These are phyloP conservation scores for Acanthamoeba rhysodes DNA, from an alignment of 208 protist genomes.

Conservation along the genomic window DNA sequence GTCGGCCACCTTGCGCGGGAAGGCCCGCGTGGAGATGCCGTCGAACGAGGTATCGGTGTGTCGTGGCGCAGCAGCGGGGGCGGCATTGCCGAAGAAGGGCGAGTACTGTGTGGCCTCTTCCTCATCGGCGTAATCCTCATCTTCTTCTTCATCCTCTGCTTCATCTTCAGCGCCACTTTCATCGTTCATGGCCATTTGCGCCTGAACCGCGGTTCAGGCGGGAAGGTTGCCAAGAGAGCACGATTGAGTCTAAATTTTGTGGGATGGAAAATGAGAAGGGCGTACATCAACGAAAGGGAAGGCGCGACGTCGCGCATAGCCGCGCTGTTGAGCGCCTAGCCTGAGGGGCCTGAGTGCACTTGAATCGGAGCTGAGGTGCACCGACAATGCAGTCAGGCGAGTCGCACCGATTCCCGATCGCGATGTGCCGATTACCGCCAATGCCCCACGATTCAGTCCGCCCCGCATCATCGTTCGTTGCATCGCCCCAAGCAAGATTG, in stretches of 20 bases:
- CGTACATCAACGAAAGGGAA: background rate
- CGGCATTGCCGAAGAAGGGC: background rate
- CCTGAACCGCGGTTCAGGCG: background rate
- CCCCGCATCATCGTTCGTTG: too few species aligned
- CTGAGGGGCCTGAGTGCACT: too few species aligned
- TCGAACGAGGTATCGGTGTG: conserved; percentile 19
- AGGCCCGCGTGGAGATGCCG: conserved; percentile 78
- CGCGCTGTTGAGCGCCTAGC: too few species aligned
- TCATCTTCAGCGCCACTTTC: background rate
- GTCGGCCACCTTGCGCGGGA: conserved; percentile 58
- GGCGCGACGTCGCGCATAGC: background rate
- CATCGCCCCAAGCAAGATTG: too few species aligned
- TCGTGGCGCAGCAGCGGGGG: background rate
- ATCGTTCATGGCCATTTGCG: background rate
- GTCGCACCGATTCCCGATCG: too few species aligned
- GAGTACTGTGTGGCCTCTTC: background rate
- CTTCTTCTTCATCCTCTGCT: background rate
- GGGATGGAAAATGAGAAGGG: background rate
- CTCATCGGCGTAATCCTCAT: background rate
- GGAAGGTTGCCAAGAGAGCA: background rate
- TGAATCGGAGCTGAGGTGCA: too few species aligned
- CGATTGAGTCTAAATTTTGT: too few species aligned
- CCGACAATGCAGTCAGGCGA: too few species aligned
- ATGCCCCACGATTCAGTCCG: too few species aligned
- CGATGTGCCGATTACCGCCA: too few species aligned